Conservation (phyloP, 2,329 filamentous ascomycete genomes). For the Calonectria hongkongensis region DNA sequence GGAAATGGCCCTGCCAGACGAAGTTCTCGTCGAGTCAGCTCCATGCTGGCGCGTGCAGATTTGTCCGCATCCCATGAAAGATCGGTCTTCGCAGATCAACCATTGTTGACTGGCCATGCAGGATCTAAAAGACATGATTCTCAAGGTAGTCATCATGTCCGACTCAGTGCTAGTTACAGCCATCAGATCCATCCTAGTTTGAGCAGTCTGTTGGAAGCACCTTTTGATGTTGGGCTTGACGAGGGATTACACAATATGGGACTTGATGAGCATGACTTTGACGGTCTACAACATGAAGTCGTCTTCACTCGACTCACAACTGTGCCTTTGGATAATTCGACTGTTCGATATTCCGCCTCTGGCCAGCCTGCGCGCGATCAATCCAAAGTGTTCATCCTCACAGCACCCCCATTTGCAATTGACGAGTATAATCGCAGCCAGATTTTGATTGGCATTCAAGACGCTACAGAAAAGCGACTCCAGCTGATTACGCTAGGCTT, state of each 20-base stretch:
- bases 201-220: conserved; percentile 80
- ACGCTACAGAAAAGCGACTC: conserved; percentile 79
- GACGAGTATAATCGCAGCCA: conserved; percentile 73
- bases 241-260: conserved; percentile 84
- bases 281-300: conserved; percentile 83
- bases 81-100: conserved; percentile 84
- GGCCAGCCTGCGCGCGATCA: conserved; percentile 71
- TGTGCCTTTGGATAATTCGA: conserved; percentile 77
- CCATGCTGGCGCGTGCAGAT: conserved; percentile 90
- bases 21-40: conserved; percentile 89
- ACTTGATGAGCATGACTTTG: conserved; percentile 82
- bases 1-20: conserved; percentile 72
- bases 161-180: conserved; percentile 64
- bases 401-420: conserved; percentile 73
- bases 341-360: conserved; percentile 76
- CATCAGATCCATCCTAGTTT: conserved; percentile 70
- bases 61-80: conserved; percentile 90
- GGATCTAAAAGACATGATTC: conserved; percentile 82
- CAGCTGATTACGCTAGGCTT: conserved; percentile 79
- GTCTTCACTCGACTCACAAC: conserved; percentile 82
- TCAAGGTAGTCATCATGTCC: conserved; percentile 69
- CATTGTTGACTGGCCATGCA: conserved; percentile 62
- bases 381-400: conserved; percentile 80
- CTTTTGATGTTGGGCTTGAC: conserved; percentile 81
- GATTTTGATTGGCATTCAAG: conserved; percentile 81